Evolutionary conservation across 1,284 basidiomycete species (phyloP), one percentile per base, ranked within the genome.

Genomic region (Austropuccinia psidii): DNA sequence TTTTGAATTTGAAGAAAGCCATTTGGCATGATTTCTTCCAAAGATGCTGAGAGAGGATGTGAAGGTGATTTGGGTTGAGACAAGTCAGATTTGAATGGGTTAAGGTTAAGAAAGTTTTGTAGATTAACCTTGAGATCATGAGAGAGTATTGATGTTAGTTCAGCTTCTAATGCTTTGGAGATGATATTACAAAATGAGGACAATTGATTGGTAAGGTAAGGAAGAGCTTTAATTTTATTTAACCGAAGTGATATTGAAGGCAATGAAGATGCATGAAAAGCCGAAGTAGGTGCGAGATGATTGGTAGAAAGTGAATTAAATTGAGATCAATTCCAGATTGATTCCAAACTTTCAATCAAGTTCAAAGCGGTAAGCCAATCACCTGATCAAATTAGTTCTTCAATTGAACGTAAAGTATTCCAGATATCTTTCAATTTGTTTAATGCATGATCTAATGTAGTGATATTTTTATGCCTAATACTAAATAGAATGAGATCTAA

Each of bases 331-430:
- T 75, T 73, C 64, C 89, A 91, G 80, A 92, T 84, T 58, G 82
- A 81, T 66, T 89, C 85, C 55, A 96, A 82, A 73, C 88, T 87
- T 73, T 90, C 88, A 52, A 93, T 85, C 21, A 92, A 85, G 57
- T 85, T 85, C 74, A 96, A 81, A 7, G 91, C 91, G 58, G 90
- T 88, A 13, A 86, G 86, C 89, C 91, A 95, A 77, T 94, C 90
- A 0, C 90, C 91, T 31, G 87, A 87, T 57, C 85, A 84, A 19
- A 91, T 90, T 60, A 95, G 81, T 55, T 86, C 85, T 75, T 85
- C 84, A 83, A 90, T 88, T 78, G 92, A 90, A 70, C 89, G 86
- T 15, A 92, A 86, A 21, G 86, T 86, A 17, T 68, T 61, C 73
- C 84, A 84, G 5, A 96, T 83, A 70, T 87, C 85, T 76, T 85